Evolutionary conservation across 106 monocot genomes (phyloP).

Genomic region (Ottelia alismoides): DNA sequence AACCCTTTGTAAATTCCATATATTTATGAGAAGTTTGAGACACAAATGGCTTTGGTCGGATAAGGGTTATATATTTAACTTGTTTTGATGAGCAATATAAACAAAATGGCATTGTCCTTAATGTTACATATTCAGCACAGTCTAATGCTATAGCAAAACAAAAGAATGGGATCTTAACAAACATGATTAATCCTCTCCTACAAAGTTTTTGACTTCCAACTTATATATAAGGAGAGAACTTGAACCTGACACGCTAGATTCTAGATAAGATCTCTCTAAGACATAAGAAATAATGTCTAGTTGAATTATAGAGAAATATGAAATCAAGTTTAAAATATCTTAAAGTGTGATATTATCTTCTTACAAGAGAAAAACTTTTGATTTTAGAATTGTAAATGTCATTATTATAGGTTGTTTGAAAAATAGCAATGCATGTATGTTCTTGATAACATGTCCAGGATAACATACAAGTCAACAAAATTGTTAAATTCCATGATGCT

Average conservation of each 20-base stretch:
- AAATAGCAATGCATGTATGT: too few species aligned
- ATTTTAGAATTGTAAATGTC: not conserved
- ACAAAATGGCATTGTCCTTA: not conserved
- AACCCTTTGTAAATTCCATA: too few species aligned
- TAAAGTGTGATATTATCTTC: not conserved
- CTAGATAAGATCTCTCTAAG: not conserved
- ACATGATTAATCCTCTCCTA: not conserved
- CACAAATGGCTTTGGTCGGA: too few species aligned
- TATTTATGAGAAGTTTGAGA: too few species aligned
- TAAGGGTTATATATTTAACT: too few species aligned
- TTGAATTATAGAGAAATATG: not conserved
- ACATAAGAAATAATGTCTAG: not conserved
- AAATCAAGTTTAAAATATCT: not conserved
- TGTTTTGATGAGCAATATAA: too few species aligned
- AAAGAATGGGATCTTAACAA: not conserved
- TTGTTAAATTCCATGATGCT: too few species aligned
- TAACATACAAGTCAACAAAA: too few species aligned
- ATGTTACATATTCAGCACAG: not conserved
- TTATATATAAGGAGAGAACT: not conserved
- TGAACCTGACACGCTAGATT: not conserved
- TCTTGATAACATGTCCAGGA: too few species aligned
- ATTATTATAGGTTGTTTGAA: not conserved
- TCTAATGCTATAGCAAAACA: not conserved
- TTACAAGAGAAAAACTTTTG: not conserved
- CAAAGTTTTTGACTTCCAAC: not conserved